Conservation (phyloP, 208 protist species). For the Strigomonas culicis region DNA sequence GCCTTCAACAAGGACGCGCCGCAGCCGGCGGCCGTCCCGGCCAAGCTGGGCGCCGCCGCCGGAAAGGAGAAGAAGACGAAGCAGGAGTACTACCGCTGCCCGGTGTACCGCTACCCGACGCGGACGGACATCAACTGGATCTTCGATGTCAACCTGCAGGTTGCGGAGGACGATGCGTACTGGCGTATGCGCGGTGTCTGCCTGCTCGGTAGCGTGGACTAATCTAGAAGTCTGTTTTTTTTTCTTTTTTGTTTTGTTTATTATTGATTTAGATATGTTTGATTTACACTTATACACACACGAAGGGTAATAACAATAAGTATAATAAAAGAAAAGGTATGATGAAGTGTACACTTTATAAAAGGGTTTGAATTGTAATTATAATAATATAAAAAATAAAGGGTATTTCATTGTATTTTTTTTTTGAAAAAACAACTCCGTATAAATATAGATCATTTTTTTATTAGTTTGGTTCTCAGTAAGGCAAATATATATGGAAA, state of each 20-base stretch:
- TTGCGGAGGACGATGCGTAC: slow-evolving; percentile 92
- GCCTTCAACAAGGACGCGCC: slow-evolving; percentile 89
- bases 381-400: background rate
- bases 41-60: slow-evolving; percentile 48
- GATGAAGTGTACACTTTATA: background rate
- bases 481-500: background rate
- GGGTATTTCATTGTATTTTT: background rate
- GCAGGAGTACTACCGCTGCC: slow-evolving; percentile 96
- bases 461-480: background rate
- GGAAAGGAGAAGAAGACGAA: slow-evolving; percentile 85
- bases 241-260: slow-evolving; percentile 1
- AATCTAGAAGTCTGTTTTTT: slow-evolving; percentile 12
- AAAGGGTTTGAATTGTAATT: background rate
- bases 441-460: background rate
- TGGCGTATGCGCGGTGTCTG: slow-evolving; percentile 97
- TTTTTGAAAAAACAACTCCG: background rate
- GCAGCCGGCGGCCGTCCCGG: slow-evolving; percentile 37
- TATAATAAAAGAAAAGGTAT: background rate
- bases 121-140: slow-evolving; percentile 97
- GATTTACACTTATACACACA: too few relatives aligned
- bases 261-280: slow-evolving; percentile 1
- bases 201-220: slow-evolving; percentile 84
- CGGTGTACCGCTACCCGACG: slow-evolving; percentile 96
- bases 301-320: too few relatives aligned
- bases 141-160: slow-evolving; percentile 94